Percentiles rank a stretch among this genome's conserved stretches.
phyloP scores from a whole-genome alignment of 1,284 basidiomycete species.

The Sanguinoderma infundibulare region DNA sequence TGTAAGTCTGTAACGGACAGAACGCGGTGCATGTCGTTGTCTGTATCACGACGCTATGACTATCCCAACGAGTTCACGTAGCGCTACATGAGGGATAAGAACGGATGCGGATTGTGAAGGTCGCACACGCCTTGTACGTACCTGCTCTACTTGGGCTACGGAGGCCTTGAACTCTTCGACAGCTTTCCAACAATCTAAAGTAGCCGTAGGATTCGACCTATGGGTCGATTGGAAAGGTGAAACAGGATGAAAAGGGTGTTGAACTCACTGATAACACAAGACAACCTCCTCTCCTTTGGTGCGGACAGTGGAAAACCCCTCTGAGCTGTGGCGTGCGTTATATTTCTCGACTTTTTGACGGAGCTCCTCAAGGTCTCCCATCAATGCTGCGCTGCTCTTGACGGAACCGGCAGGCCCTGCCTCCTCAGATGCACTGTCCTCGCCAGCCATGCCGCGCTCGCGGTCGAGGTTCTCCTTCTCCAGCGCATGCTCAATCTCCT shows the following conservation, averaged over 20 bases:
- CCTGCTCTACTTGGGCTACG: conserved; percentile 70
- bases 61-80: conserved; percentile 61
- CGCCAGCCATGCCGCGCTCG: conserved; percentile 59
- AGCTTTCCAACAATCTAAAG: conserved; percentile 81
- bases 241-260: conserved; percentile 1
- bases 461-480: conserved; percentile 83
- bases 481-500: conserved; percentile 70
- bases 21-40: too few species aligned
- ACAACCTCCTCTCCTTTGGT: conserved; percentile 62
- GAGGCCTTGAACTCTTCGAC: conserved; percentile 75
- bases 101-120: background rate
- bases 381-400: conserved; percentile 62
- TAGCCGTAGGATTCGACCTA: conserved; percentile 61
- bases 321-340: conserved; percentile 59
- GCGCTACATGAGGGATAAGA: conserved; percentile 42
- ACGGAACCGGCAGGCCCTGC: conserved; percentile 46
- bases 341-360: conserved; percentile 75
- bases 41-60: background rate
- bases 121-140: conserved; percentile 30
- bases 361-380: conserved; percentile 77
- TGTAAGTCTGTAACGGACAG: conserved; percentile 1
- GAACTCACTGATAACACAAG: conserved; percentile 73
- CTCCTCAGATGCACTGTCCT: conserved; percentile 35
- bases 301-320: conserved; percentile 61
- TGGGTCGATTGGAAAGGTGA: background rate